Percentiles rank a stretch among this genome's conserved stretches.
These are phyloP conservation scores for Oropetium thomaeum DNA, from an alignment of 176 grass and related monocot species.

Conservation along the genomic window DNA sequence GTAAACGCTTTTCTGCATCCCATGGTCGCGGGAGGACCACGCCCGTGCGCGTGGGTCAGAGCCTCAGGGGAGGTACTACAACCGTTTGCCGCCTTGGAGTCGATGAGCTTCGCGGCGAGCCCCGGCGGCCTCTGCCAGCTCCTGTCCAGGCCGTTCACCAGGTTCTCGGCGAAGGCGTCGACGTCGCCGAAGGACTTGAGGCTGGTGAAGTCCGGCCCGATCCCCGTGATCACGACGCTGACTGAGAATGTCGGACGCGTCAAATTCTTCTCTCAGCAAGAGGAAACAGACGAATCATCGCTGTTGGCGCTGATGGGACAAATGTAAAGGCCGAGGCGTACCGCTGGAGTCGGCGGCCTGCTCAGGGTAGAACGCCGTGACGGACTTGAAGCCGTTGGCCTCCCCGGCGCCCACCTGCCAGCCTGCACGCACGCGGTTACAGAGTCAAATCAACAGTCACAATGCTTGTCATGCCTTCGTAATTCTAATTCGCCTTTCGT, in stretches of 20 bases:
- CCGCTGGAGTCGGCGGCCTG: slow-evolving; percentile 63
- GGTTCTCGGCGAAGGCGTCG: slow-evolving; percentile 78
- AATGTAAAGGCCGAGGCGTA: neutral
- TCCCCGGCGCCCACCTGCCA: slow-evolving; percentile 68
- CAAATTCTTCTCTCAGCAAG: no score
- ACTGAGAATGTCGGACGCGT: slow-evolving; percentile 47
- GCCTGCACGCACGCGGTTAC: slow-evolving; percentile 33
- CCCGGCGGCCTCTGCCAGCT: slow-evolving; percentile 83
- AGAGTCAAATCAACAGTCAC: neutral
- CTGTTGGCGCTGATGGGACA: no score
- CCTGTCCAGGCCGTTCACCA: slow-evolving; percentile 87
- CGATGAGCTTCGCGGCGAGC: slow-evolving; percentile 68
- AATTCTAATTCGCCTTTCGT: neutral
- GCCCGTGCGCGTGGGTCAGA: no score
- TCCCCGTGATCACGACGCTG: slow-evolving; percentile 81
- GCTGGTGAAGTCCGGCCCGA: slow-evolving; percentile 97
- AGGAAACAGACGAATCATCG: no score
- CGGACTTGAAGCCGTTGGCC: slow-evolving; percentile 56
- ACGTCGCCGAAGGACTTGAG: slow-evolving; percentile 83
- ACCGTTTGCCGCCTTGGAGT: slow-evolving; percentile 72
- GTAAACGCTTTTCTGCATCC: no score
- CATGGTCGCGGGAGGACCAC: no score
- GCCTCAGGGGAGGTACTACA: no score
- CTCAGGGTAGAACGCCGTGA: slow-evolving; percentile 85
- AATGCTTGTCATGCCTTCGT: no score